Base-by-base conservation (phyloP, 2,329 filamentous ascomycete genomes). In the Colletotrichum sp. region DNA sequence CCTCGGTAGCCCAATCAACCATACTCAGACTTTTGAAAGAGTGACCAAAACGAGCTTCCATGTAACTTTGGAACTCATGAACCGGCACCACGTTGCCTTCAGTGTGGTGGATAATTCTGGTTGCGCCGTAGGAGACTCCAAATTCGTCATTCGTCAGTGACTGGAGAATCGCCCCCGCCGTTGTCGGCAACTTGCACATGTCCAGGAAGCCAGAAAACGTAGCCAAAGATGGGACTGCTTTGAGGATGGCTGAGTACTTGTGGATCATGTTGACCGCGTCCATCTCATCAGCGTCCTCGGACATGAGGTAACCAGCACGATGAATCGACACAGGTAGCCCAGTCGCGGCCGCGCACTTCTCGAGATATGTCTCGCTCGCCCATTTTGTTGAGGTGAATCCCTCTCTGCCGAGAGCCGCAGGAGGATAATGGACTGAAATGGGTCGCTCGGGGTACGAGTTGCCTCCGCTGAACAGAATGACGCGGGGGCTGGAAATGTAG, bases 401-500 rank as follows among this genome's bases (percentile, higher is more conserved):
- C 24, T 83, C 76, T 1, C 77, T 56, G 5, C 80, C 72, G 4
- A 76, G 81, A 81, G 7, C 83, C 32, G 67, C 76, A 80, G 72
- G 83, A 78, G 69, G 84, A 43, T 10, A 81, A 79, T 10, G 81
- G 52, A 14, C 63, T 38, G 13, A 78, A 14, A 74, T 32, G 16
- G 55, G 59, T 43, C 78, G 70, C 30, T 81, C 80, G 5, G 73
- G 78, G 9, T 71, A 71, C 5, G 61, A 8, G 16, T 58, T 64
- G 5, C 14, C 30, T 5, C 69, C 61, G 48, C 69, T 71, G 61
- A 71, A 71, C 3, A 71, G 48, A 2, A 71, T 21, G 24, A 71
- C 78, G 79, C 2, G 80, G 80, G 1, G 85, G 86, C 5, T 87
- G 66, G 72, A 80, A 85, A 76, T 86, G 85, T 52, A 87, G 30